Conservation (phyloP, 176 grass and related monocot genomes). For the Paspalum notatum region DNA sequence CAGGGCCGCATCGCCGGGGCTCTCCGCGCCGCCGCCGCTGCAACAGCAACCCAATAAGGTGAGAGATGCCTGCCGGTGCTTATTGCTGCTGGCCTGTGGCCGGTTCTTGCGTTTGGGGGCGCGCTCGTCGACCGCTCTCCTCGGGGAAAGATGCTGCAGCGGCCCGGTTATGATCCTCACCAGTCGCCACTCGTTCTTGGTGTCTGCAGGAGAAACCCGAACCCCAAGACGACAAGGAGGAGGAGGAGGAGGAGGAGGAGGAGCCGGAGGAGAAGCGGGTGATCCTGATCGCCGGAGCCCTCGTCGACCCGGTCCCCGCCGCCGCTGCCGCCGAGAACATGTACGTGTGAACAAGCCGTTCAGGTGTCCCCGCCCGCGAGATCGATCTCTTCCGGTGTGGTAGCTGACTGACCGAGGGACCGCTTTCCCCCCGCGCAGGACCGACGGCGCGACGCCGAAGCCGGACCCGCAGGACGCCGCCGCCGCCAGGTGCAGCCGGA, state of each 20-base stretch:
- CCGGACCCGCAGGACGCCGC: neutral
- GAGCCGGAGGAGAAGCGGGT: slow-evolving; percentile 20
- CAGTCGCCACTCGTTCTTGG: neutral
- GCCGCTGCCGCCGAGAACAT: neutral
- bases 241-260: neutral
- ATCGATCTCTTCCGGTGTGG: neutral
- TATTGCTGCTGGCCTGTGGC: no score
- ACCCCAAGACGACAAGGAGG: neutral
- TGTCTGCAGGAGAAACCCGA: slow-evolving; percentile 1
- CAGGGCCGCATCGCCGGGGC: slow-evolving; percentile 10
- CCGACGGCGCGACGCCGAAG: slow-evolving; percentile 1
- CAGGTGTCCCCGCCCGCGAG: neutral
- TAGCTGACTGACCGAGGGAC: neutral
- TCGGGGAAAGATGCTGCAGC: neutral
- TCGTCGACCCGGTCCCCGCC: neutral
- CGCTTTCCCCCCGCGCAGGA: neutral
- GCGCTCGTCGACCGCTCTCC: no score
- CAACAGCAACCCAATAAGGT: slow-evolving; percentile 36
- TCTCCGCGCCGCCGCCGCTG: neutral
- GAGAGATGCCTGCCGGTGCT: neutral
- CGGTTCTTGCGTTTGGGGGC: no score
- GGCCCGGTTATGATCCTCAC: neutral
- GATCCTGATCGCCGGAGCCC: slow-evolving; percentile 3
- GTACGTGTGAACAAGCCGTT: slow-evolving; percentile 25
- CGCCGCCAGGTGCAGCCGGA: slow-evolving; percentile 38